A percentile compares a stretch with the other conserved stretches of the same genome.
These are phyloP conservation scores for Tillandsia fasciculata DNA, from an alignment of 176 grass and related monocot species.

Conservation along the genomic window DNA sequence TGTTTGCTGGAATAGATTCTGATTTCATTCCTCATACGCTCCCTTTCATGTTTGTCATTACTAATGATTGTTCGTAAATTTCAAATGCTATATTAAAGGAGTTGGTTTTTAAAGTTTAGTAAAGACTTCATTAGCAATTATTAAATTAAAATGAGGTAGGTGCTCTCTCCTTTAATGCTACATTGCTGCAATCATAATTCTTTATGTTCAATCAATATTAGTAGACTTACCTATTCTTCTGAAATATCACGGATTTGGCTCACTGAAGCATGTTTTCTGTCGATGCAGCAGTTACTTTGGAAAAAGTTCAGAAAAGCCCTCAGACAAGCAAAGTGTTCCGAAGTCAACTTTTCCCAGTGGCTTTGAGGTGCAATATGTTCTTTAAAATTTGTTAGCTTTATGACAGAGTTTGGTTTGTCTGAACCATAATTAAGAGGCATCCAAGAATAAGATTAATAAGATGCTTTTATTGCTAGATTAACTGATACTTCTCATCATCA, in stretches of 20 bases:
- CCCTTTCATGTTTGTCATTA: too few species aligned
- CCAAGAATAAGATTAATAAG: neutral
- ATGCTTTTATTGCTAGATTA: neutral
- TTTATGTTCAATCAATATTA: too few species aligned
- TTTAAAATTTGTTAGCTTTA: neutral
- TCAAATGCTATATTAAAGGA: too few species aligned
- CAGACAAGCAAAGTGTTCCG: neutral
- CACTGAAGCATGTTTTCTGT: neutral
- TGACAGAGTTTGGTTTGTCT: neutral
- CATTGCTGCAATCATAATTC: too few species aligned
- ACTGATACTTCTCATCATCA: too few species aligned
- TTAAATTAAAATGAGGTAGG: too few species aligned
- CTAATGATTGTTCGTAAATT: too few species aligned
- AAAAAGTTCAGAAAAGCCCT: neutral
- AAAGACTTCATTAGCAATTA: too few species aligned
- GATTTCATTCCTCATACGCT: neutral
- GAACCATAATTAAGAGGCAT: neutral
- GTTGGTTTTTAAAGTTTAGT: too few species aligned
- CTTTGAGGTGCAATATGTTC: neutral
- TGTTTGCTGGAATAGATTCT: too few species aligned
- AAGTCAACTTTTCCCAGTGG: neutral
- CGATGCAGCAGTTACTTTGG: neutral
- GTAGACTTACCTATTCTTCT: neutral
- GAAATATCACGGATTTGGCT: neutral
- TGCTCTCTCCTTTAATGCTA: too few species aligned